Percentiles rank a stretch among this genome's conserved stretches.
phyloP scores from a whole-genome alignment of 139 green algal species.

The Trebouxia sp. region DNA sequence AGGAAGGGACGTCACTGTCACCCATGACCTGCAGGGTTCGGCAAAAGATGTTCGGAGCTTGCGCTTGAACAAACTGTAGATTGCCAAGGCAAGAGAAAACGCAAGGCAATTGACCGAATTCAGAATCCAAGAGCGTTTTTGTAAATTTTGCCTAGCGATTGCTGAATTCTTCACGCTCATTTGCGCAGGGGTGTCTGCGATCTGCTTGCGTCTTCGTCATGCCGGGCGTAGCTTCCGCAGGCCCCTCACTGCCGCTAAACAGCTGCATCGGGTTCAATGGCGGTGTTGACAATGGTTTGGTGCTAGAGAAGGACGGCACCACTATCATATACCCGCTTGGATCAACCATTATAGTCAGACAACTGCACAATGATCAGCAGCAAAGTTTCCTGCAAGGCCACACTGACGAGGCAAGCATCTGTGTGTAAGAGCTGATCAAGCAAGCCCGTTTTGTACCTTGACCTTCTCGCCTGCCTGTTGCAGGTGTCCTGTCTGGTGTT shows the following conservation, averaged over 20 bases:
- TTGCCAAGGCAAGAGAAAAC: too few relatives aligned
- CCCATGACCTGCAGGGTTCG: too few relatives aligned
- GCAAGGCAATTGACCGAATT: slow-evolving; percentile 24
- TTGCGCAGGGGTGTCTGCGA: background rate
- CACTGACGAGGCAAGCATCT: slow-evolving; percentile 40
- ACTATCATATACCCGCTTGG: slow-evolving; percentile 84
- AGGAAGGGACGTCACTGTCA: too few relatives aligned
- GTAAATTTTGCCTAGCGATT: background rate
- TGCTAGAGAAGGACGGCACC: slow-evolving; percentile 70
- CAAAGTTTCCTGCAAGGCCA: slow-evolving; percentile 59
- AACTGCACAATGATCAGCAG: slow-evolving; percentile 52
- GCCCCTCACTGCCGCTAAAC: slow-evolving; percentile 1
- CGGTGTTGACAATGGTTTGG: slow-evolving; percentile 62
- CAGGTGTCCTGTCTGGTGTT: slow-evolving; percentile 80
- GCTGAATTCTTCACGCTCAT: too few relatives aligned
- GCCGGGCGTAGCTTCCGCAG: background rate
- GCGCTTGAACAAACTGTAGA: too few relatives aligned
- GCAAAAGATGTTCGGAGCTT: too few relatives aligned
- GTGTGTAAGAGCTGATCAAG: background rate
- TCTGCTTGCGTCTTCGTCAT: background rate
- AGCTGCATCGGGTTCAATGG: slow-evolving; percentile 70
- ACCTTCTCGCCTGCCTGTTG: too few relatives aligned
- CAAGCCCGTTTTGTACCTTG: background rate
- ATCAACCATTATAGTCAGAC: slow-evolving; percentile 73
- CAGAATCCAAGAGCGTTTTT: background rate